Evolutionary conservation across 805 yeast species (phyloP).

Genomic region (Brettanomyces nanus): DNA sequence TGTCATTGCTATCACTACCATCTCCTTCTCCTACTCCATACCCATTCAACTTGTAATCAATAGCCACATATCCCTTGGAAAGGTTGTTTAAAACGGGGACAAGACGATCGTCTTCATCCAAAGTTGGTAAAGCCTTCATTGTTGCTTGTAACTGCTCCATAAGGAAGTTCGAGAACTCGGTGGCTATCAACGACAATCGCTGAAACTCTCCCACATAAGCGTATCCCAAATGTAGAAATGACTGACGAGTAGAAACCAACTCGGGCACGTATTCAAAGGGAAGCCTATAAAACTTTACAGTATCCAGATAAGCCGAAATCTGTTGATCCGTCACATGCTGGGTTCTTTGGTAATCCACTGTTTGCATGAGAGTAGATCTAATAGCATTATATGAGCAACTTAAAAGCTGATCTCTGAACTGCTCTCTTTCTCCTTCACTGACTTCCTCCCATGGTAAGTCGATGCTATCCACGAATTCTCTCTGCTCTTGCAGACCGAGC

Average conservation of each 20-base stretch:
- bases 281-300: conserved; percentile 69
- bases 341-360: conserved; percentile 21
- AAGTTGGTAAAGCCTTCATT: conserved; percentile 67
- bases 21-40: conserved; percentile 5
- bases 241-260: conserved; percentile 64
- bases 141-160: conserved; percentile 50
- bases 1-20: conserved; percentile 17
- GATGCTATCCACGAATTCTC: conserved; percentile 55
- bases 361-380: conserved; percentile 27
- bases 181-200: conserved; percentile 62
- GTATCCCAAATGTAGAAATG: conserved; percentile 56
- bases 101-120: conserved; percentile 88
- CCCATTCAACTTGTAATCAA: conserved; percentile 29
- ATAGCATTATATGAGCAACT: conserved; percentile 46
- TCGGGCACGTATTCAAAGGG: conserved; percentile 84
- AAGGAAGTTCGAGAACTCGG: conserved; percentile 56
- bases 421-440: conserved; percentile 48
- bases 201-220: conserved; percentile 82
- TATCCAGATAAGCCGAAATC: conserved; percentile 40
- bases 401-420: conserved; percentile 39
- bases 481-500: conserved; percentile 59
- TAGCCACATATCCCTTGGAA: conserved; percentile 59
- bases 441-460: conserved; percentile 71
- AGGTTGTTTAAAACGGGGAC: conserved; percentile 77
- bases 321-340: conserved; percentile 36